Evolutionary conservation across 495 filamentous ascomycete genomes (phyloP), one percentile per base, ranked within the genome.

Genomic region (Ascodesmis nigricans): DNA sequence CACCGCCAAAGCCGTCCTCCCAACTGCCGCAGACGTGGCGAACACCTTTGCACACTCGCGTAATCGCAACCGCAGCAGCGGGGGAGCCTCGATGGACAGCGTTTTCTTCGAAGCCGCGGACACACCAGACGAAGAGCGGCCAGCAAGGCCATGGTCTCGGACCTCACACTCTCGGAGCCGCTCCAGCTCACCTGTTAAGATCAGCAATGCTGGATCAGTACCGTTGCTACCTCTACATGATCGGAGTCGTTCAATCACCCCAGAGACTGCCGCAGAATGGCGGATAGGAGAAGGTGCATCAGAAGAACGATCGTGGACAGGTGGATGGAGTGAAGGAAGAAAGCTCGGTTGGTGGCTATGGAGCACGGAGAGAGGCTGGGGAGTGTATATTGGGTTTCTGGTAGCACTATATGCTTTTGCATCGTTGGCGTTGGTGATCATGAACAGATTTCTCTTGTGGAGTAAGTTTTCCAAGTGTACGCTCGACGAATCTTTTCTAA

Each of bases 311-410:
- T 45, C 21, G 33, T 31, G 22, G 10, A 24, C 3, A 28, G 55
- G 2, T 54, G 50, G 52, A 50, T 32, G 11, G 39, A 46, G n/a
- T 44, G 53, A 47, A 24, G 44, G 53, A 20, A 60, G 63, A 9
- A 59, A 56, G 11, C 42, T 65, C 1, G 63, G 63, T 6, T 47
- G 53, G 32, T 65, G 60, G 47, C 43, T 67, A 30, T 63, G 63
- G 43, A 56, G 54, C 24, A 63, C 62, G 7, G 52, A 49, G 30
- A 43, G 53, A 29, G 63, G 63, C 8, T 63, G 59, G 61, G 55
- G 63, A 44, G 41, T 63, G 1, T 63, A 60, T 41, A 59, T 66
- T 19, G 56, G 49, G 8, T 42, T 64, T 30, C 46, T 66, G 42
- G 51, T 63, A 10, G 42, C 61, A 15, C 58, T 58, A 52, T 48